phyloP scores from a whole-genome alignment of 2,329 filamentous ascomycete genomes.

The Chalaropsis thielavioides region DNA sequence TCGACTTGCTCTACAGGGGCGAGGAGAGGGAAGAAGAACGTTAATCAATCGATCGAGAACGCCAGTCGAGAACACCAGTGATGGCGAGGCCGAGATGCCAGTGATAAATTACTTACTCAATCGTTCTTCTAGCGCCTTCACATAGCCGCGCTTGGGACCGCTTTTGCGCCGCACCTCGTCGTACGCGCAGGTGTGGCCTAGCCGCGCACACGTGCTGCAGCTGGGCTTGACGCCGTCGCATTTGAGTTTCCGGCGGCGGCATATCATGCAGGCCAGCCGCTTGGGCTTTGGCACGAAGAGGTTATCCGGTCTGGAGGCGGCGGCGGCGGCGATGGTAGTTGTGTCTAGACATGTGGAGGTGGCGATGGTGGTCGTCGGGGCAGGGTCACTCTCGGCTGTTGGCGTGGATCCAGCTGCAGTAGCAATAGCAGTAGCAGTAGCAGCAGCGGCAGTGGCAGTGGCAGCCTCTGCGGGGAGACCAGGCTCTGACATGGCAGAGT shows the following conservation, averaged over 20 bases:
- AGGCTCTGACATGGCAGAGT: not conserved
- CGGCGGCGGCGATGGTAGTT: constrained; percentile 24
- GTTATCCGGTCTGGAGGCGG: constrained; percentile 36
- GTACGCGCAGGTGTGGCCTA: constrained; percentile 77
- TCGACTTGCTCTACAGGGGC: constrained; percentile 69
- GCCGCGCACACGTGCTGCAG: constrained; percentile 75
- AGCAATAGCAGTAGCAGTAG: not conserved
- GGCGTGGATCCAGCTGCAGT: not conserved
- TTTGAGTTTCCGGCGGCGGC: constrained; percentile 78
- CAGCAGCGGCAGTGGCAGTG: not conserved
- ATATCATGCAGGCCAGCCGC: constrained; percentile 87
- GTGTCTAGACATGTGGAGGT: constrained; percentile 22
- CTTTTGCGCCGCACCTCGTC: constrained; percentile 90
- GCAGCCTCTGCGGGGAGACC: not conserved
- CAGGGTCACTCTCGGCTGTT: not conserved
- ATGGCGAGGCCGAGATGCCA: not conserved
- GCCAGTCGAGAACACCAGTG: not conserved
- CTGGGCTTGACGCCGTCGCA: constrained; percentile 76
- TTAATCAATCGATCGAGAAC: constrained; percentile 4
- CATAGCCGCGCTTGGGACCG: constrained; percentile 85
- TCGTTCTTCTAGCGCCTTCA: constrained; percentile 84
- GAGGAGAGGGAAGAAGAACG: not conserved
- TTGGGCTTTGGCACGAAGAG: constrained; percentile 62
- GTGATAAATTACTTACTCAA: constrained; percentile 49
- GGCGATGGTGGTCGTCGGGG: constrained; percentile 22